phyloP scores from a whole-genome alignment of 140 eudicot species.

The Bidens hawaiensis region DNA sequence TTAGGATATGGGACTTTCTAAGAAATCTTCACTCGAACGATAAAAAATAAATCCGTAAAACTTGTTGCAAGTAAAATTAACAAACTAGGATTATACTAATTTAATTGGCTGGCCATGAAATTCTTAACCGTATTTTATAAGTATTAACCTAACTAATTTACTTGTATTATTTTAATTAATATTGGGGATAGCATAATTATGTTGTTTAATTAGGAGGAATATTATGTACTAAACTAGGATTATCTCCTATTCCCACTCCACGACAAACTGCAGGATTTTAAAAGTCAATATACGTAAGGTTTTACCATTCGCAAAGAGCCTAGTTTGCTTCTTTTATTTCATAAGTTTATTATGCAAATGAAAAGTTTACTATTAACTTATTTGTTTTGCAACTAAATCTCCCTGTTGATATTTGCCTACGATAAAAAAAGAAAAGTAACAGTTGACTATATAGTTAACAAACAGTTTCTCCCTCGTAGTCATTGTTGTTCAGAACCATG shows the following conservation, averaged over 20 bases:
- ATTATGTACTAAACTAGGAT: slow-evolving; percentile 5
- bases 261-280: slow-evolving; percentile 9
- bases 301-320: background rate
- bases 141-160: background rate
- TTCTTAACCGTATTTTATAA: background rate
- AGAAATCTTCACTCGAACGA: too few relatives aligned
- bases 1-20: too few relatives aligned
- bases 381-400: background rate
- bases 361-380: background rate
- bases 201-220: slow-evolving; percentile 8
- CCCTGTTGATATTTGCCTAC: too few relatives aligned
- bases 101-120: slow-evolving; percentile 16
- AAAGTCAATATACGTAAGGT: background rate
- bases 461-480: too few relatives aligned
- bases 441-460: too few relatives aligned
- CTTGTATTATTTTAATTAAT: slow-evolving; percentile 15
- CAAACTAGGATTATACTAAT: too few relatives aligned
- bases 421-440: too few relatives aligned
- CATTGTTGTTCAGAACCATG: too few relatives aligned
- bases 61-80: too few relatives aligned
- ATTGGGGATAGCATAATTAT: slow-evolving; percentile 4
- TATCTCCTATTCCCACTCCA: slow-evolving; percentile 8
- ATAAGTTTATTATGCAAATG: background rate
- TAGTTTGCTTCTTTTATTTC: background rate
- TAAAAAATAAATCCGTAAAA: too few relatives aligned